Base-by-base conservation (phyloP, 2,329 filamentous ascomycete genomes). In the Eutypella sp. region DNA sequence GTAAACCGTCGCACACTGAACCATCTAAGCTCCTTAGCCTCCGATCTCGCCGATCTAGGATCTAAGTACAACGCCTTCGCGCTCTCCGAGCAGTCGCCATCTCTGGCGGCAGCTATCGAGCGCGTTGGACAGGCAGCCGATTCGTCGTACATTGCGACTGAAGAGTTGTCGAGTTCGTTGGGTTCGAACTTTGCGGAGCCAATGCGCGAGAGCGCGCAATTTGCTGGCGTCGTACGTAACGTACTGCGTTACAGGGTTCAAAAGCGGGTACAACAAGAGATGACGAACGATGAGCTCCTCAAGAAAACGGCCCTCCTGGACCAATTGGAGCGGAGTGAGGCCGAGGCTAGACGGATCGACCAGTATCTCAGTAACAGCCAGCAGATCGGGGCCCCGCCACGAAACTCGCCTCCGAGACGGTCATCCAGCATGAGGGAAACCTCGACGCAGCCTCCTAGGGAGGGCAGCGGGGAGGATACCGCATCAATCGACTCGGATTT, bases 41-140 rank as follows among this genome's bases (percentile, higher is more conserved):
- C 89, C 5, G 93, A 99, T 63, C 77, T 97, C 49, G 89, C 90
- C 55, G 93, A 99, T 61, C 76, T 99, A 8, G 93, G 93, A 7
- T 93, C 91, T n/a, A 81, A 90, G 50, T 97, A 93, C 67, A 99
- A 99, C 60, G 93, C 88, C 1, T 99, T 99, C 66, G 95, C 95
- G 0, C 75, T 99, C 1, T 96, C 91, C 0, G 93, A 99, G 65
- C 87, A 90, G 55, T 91, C 89, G 1, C 84, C 87, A 11, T 89
- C 89, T 3, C 82, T 99, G 6, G 89, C 91, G 9, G 84, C 90
- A 11, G 93, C 93, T 1, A 96, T 99, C 54, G 93, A 99, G 67
- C 85, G 91, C 51, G 81, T 95, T 39, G 93, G 93, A 0, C 93
- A 99, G 67, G 93, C 93, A 2, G 89, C 92, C 8, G 93, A 99